phyloP scores from a whole-genome alignment of 2,329 filamentous ascomycete species.

The Bipolaris victoriae region DNA sequence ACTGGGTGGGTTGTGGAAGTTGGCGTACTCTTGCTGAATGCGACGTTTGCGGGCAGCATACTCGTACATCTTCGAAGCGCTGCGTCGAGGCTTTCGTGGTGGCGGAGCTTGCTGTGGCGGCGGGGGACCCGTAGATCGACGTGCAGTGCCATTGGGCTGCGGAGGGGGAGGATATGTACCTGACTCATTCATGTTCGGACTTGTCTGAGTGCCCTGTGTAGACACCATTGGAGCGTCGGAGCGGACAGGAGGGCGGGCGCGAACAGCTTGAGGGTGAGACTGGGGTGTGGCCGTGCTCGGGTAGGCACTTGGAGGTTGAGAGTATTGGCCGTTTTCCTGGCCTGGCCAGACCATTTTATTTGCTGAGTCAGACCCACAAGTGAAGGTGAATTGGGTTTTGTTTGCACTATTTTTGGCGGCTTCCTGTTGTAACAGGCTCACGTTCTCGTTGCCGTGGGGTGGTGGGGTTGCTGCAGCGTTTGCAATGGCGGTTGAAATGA shows the following conservation, averaged over 20 bases:
- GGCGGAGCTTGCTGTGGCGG: slow-evolving; percentile 54
- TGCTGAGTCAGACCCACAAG: slow-evolving; percentile 86
- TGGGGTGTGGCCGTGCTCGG: slow-evolving; percentile 29
- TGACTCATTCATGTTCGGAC: slow-evolving; percentile 56
- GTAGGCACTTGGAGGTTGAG: slow-evolving; percentile 49
- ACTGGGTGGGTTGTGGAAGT: slow-evolving; percentile 77
- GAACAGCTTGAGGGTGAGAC: slow-evolving; percentile 28
- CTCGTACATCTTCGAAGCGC: slow-evolving; percentile 71
- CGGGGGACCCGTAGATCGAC: slow-evolving; percentile 47
- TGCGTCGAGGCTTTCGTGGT: slow-evolving; percentile 67
- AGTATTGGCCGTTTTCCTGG: slow-evolving; percentile 53
- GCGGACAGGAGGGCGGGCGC: slow-evolving; percentile 39
- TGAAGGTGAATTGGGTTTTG: slow-evolving; percentile 94
- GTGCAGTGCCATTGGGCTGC: slow-evolving; percentile 33
- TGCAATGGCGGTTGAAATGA: slow-evolving; percentile 91
- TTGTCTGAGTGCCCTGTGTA: slow-evolving; percentile 64
- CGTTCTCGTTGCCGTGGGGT: slow-evolving; percentile 71
- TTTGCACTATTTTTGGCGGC: slow-evolving; percentile 67
- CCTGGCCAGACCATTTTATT: slow-evolving; percentile 79
- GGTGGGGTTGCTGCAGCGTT: slow-evolving; percentile 68
- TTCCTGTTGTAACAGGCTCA: slow-evolving; percentile 77
- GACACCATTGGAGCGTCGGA: slow-evolving; percentile 51
- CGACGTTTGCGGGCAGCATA: slow-evolving; percentile 78
- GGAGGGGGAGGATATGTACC: slow-evolving; percentile 29
- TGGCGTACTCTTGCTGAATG: slow-evolving; percentile 76